Percentiles rank a stretch among this genome's conserved stretches.
phyloP scores from a whole-genome alignment of 2,329 filamentous ascomycete genomes.

The Trichoderma breve region DNA sequence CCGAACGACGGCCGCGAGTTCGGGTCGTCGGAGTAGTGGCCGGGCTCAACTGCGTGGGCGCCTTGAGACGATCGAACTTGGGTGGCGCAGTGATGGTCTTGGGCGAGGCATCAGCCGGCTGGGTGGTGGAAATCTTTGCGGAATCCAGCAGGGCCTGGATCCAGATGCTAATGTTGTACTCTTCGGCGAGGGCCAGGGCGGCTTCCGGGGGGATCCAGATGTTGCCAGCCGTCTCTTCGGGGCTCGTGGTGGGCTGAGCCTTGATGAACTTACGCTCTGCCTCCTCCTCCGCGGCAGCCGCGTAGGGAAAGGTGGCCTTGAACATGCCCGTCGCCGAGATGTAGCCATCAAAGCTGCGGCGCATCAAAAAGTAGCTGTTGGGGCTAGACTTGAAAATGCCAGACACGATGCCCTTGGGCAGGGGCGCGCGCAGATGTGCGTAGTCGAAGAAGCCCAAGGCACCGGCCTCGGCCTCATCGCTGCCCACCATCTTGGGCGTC shows the following conservation, averaged over 20 bases:
- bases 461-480: slow-evolving; percentile 70
- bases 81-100: slow-evolving; percentile 81
- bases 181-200: slow-evolving; percentile 79
- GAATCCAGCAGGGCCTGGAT: slow-evolving; percentile 89
- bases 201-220: slow-evolving; percentile 86
- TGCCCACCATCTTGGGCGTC: slow-evolving; percentile 73
- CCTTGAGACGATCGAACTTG: slow-evolving; percentile 62
- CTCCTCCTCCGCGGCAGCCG: slow-evolving; percentile 69
- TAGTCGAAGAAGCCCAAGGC: slow-evolving; percentile 89
- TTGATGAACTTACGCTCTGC: slow-evolving; percentile 82
- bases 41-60: slow-evolving; percentile 41
- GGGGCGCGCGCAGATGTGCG: slow-evolving; percentile 85
- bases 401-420: slow-evolving; percentile 87
- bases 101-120: slow-evolving; percentile 63
- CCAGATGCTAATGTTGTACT: slow-evolving; percentile 85
- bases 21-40: slow-evolving; percentile 50
- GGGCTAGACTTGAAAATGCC: slow-evolving; percentile 90
- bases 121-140: slow-evolving; percentile 65
- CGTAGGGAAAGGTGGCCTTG: slow-evolving; percentile 83
- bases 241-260: slow-evolving; percentile 73
- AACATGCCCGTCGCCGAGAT: slow-evolving; percentile 90
- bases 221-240: slow-evolving; percentile 92
- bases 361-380: slow-evolving; percentile 95
- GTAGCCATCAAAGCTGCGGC: slow-evolving; percentile 79
- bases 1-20: slow-evolving; percentile 54